phyloP scores from a whole-genome alignment of 1,139 yeast genomes.

The Geotrichum australiense region DNA sequence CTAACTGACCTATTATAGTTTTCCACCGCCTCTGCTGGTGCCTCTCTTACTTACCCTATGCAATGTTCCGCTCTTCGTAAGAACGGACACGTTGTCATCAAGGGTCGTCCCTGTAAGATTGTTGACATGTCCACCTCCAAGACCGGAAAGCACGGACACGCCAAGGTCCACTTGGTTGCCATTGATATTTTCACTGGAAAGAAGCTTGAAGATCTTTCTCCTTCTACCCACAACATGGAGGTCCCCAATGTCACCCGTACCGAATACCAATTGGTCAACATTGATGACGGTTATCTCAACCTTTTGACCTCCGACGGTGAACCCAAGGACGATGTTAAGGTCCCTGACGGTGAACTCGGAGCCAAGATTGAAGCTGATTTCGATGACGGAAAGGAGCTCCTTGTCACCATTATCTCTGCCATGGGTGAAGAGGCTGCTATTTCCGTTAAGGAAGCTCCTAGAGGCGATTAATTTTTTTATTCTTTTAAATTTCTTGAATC shows the following conservation, averaged over 20 bases:
- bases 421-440: conserved; percentile 99
- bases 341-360: conserved; percentile 98
- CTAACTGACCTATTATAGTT: too few relatives aligned
- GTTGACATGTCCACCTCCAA: conserved; percentile 99
- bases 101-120: conserved; percentile 99
- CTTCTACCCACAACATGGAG: conserved; percentile 99
- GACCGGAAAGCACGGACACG: conserved; percentile 99
- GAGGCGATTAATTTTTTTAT: conserved; percentile 31
- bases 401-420: conserved; percentile 92
- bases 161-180: conserved; percentile 99
- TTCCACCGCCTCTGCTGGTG: conserved; percentile 98
- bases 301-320: conserved; percentile 96
- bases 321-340: conserved; percentile 98
- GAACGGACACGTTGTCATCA: conserved; percentile 98
- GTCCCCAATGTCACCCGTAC: conserved; percentile 95
- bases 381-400: conserved; percentile 95
- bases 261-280: conserved; percentile 95
- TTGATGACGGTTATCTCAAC: conserved; percentile 96
- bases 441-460: conserved; percentile 97
- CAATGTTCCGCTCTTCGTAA: conserved; percentile 99
- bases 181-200: conserved; percentile 98
- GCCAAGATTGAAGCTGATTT: conserved; percentile 83
- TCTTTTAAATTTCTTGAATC: not conserved
- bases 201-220: conserved; percentile 99
- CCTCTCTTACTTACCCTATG: conserved; percentile 97